Evolutionary conservation across 176 grass and related monocot genomes (phyloP), one percentile per base, ranked within the genome.

Genomic region (Ananas comosus): DNA sequence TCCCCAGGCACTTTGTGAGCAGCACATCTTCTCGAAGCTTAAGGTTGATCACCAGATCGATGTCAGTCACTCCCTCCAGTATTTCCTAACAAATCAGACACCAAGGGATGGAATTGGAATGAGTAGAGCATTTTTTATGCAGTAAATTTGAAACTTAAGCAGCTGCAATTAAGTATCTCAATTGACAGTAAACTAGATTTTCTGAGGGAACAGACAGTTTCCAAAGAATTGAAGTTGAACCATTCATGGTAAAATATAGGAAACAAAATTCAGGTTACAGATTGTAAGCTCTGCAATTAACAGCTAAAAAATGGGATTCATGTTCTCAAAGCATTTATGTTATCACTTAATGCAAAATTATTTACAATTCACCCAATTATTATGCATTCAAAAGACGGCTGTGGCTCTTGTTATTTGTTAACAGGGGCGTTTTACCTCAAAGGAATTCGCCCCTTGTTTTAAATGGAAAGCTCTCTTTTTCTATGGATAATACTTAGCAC

Each of bases 1-100:
- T 86, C 48, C 94, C 94, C 76, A 99, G 59, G 56, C 94, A 99
- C 78, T 93, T 99, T 0, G 82, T 77, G 64, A 99, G 82, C 12
- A 99, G 51, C 28, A 86, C 80, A 50, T 99, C 87, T 81, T 99
- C 94, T 74, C 70, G 82, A 6, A 99, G 82, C 65, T 81, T 90
- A 51, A 99, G 85, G 64, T 93, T 99, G 66, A 99, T 85, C 33
- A 91, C 89, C 65, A 93, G 74, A 78, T 99, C 94, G 68, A 99
- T 91, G 73, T 93, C 87, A 22, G 87, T 93, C 29, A 99, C 86
- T 33, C 86, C 86, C 76, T 93, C 94, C 1, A 99, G 80, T 80
- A 99, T 99, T 81, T 99, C 94, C 94, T 99, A 72, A 25, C 14
- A 82, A 63, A 24, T 69, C 25, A 66, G 53, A 57, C 13, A 57